Percentiles rank a stretch among this genome's conserved stretches.
Evolutionary conservation across 2,329 filamentous ascomycete genomes (phyloP).

Genomic region (Piedraia hortae): DNA sequence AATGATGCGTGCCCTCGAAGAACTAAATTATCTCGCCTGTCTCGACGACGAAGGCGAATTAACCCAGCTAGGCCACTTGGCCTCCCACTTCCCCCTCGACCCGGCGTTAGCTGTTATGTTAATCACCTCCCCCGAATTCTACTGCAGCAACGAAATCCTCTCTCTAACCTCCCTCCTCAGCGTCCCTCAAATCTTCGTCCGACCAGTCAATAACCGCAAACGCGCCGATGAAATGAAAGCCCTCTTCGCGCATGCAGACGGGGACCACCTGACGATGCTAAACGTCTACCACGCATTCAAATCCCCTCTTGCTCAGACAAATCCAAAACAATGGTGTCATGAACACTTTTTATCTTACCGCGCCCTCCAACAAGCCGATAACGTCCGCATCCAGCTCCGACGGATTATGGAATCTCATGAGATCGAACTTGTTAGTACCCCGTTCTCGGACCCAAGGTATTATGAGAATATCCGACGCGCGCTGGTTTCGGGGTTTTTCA

Average conservation of each 20-base stretch:
- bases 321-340: conserved; percentile 80
- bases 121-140: conserved; percentile 90
- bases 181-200: conserved; percentile 78
- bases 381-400: conserved; percentile 71
- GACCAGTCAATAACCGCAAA: conserved; percentile 61
- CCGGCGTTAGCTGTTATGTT: conserved; percentile 90
- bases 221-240: conserved; percentile 94
- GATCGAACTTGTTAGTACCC: conserved; percentile 62
- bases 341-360: conserved; percentile 84
- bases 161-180: conserved; percentile 85
- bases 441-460: conserved; percentile 88
- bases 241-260: conserved; percentile 73
- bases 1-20: conserved; percentile 88
- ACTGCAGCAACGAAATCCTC: conserved; percentile 93
- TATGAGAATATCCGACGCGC: conserved; percentile 91
- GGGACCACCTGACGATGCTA: conserved; percentile 83
- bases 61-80: conserved; percentile 57
- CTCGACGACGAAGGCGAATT: conserved; percentile 90
- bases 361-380: conserved; percentile 74
- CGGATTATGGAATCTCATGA: conserved; percentile 90
- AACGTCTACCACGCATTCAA: conserved; percentile 99
- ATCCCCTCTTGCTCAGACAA: conserved; percentile 36
- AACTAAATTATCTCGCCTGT: conserved; percentile 90
- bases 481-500: conserved; percentile 87
- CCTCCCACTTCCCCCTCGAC: conserved; percentile 87